These are phyloP conservation scores for Beta corolliflora DNA, from an alignment of 179 eudicot species.

Conservation along the genomic window DNA sequence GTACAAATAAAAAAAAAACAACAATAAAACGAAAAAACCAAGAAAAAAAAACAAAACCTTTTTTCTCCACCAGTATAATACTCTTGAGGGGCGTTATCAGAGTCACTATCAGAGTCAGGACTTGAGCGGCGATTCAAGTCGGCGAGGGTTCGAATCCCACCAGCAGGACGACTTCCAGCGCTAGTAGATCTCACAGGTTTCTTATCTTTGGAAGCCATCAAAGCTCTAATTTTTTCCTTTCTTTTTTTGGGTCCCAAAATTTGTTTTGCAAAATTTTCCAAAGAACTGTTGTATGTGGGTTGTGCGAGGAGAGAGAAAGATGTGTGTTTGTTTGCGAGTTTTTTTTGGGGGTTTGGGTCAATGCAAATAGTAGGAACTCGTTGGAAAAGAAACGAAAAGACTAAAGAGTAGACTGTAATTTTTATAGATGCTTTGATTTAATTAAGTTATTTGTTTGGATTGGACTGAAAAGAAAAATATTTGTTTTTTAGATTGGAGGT, in stretches of 20 bases:
- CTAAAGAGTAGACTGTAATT: no score
- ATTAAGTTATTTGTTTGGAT: no score
- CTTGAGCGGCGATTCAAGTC: slow-evolving; percentile 68
- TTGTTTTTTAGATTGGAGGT: background rate
- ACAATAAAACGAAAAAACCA: background rate
- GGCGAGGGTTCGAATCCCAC: slow-evolving; percentile 69
- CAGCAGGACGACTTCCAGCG: slow-evolving; percentile 42
- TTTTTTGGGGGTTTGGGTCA: background rate
- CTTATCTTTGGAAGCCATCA: slow-evolving; percentile 80
- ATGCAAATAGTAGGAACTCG: slow-evolving; percentile 4
- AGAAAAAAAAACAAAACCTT: slow-evolving; percentile 38
- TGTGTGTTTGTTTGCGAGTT: background rate
- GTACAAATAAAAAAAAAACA: background rate
- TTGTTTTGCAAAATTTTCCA: no score
- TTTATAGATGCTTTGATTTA: background rate
- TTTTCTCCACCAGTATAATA: slow-evolving; percentile 74
- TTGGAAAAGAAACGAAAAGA: no score
- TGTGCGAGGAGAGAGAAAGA: no score
- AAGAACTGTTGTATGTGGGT: no score
- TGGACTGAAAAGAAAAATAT: background rate
- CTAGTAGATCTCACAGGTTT: slow-evolving; percentile 61
- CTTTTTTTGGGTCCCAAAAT: no score
- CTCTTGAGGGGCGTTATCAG: slow-evolving; percentile 68
- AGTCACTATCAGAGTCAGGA: slow-evolving; percentile 64
- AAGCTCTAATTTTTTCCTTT: background rate